Conservation (phyloP, 2,329 filamentous ascomycete species). For the Calonectria honghensis region DNA sequence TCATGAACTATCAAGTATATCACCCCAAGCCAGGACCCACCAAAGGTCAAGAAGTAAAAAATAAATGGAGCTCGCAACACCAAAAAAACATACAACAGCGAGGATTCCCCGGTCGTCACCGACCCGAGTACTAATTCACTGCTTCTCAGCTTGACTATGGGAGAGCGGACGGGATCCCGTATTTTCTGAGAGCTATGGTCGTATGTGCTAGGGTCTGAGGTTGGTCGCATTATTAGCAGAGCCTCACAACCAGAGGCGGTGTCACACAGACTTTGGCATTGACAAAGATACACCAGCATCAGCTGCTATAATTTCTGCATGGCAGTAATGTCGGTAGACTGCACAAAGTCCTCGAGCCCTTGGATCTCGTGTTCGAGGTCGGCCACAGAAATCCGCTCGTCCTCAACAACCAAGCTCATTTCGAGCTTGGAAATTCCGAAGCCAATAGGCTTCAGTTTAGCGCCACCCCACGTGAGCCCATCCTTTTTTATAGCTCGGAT, state of each 20-base stretch:
- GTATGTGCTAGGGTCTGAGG: neutral
- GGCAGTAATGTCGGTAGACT: neutral
- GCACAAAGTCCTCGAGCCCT: neutral
- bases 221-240: neutral
- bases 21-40: no score
- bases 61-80: no score
- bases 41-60: no score
- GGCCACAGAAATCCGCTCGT: neutral
- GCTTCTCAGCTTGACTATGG: no score
- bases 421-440: neutral
- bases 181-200: neutral
- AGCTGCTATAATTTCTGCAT: neutral
- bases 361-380: neutral
- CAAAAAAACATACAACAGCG: no score
- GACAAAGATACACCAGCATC: neutral
- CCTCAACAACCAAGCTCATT: neutral
- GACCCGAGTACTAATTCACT: no score
- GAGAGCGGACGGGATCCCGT: neutral
- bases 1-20: no score
- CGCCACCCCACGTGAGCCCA: neutral
- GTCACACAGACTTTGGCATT: neutral
- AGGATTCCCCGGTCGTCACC: no score
- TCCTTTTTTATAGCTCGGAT: neutral
- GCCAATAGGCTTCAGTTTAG: neutral
- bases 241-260: neutral